Conservation (phyloP, 1,284 basidiomycete genomes). For the Cerioporus squamosus region DNA sequence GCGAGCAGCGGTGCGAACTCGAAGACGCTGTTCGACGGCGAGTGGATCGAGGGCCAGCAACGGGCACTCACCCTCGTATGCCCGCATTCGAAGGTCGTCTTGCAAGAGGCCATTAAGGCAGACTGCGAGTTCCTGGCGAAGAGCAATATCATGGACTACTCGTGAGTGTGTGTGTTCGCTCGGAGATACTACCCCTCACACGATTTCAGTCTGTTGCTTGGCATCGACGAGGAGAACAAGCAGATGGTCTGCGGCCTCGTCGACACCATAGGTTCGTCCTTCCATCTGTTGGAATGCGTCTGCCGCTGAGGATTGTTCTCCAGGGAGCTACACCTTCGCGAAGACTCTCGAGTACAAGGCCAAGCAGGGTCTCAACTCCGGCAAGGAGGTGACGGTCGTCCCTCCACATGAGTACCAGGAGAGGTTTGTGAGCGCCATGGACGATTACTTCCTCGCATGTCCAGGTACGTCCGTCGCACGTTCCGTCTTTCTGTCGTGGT, state of each 20-base stretch:
- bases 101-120: conserved; percentile 66
- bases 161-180: conserved; percentile 46
- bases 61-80: conserved; percentile 64
- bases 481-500: not conserved
- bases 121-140: conserved; percentile 75
- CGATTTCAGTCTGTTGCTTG: conserved; percentile 57
- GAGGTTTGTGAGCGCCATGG: conserved; percentile 67
- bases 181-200: not conserved
- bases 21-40: conserved; percentile 75
- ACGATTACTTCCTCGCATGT: conserved; percentile 72
- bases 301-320: not conserved
- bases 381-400: conserved; percentile 73
- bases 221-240: conserved; percentile 65
- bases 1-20: conserved; percentile 40
- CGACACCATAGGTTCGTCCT: conserved; percentile 69
- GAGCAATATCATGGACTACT: conserved; percentile 86
- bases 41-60: conserved; percentile 82
- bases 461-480: conserved; percentile 50
- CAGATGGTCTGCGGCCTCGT: conserved; percentile 78
- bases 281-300: not conserved
- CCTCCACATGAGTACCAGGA: conserved; percentile 75
- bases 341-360: conserved; percentile 81
- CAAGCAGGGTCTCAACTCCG: conserved; percentile 65
- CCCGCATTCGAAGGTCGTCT: conserved; percentile 70
- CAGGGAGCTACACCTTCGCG: conserved; percentile 78